Conservation (phyloP, 768 basidiomycete genomes). For the Serendipita sp. region DNA sequence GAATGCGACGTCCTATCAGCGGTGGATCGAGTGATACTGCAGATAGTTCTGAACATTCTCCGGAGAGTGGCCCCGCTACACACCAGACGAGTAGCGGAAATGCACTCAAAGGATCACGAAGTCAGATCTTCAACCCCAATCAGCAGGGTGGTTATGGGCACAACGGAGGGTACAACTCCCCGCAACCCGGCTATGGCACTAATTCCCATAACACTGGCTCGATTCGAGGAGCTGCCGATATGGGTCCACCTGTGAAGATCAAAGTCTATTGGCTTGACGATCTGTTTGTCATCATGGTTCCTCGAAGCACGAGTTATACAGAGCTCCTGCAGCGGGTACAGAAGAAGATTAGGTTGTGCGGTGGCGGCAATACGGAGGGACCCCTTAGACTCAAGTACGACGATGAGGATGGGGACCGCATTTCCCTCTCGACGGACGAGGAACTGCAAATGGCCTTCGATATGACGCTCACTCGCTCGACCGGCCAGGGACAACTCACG, state of each 20-base stretch:
- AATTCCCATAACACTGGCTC: background rate
- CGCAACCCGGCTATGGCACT: background rate
- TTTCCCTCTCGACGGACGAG: slow-evolving; percentile 76
- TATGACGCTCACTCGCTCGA: slow-evolving; percentile 47
- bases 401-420: slow-evolving; percentile 86
- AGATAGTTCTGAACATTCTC: background rate
- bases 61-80: background rate
- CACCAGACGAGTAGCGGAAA: background rate
- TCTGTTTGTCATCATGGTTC: slow-evolving; percentile 86
- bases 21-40: slow-evolving; percentile 4
- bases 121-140: background rate
- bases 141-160: background rate
- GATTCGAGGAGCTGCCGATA: background rate
- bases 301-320: slow-evolving; percentile 56
- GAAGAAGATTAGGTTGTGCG: slow-evolving; percentile 84
- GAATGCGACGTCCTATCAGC: background rate
- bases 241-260: slow-evolving; percentile 51
- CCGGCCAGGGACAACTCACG: slow-evolving; percentile 8
- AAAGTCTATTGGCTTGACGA: slow-evolving; percentile 93
- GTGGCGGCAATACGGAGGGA: slow-evolving; percentile 61
- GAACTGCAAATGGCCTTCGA: slow-evolving; percentile 93
- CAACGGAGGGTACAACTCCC: background rate
- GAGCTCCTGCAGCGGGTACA: slow-evolving; percentile 82
- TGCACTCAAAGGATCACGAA: background rate
- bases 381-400: slow-evolving; percentile 73